Percentiles rank a stretch among this genome's conserved stretches.
phyloP scores from a whole-genome alignment of 1,139 yeast genomes.

The Nakaseomyces bracarensis region DNA sequence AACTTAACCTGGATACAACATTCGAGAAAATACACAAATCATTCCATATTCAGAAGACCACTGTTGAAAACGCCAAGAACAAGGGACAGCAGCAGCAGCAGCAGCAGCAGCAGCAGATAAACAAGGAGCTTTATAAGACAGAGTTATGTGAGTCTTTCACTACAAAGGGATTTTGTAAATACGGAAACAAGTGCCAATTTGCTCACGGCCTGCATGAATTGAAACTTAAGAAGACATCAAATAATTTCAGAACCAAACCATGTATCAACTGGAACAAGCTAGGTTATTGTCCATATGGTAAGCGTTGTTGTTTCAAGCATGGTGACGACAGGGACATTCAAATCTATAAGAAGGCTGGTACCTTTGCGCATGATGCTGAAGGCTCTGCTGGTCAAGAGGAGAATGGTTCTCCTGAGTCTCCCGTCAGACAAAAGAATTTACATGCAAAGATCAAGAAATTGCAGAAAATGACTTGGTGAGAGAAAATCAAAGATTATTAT shows the following conservation, averaged over 20 bases:
- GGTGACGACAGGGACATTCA: slow-evolving; percentile 37
- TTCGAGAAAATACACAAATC: slow-evolving; percentile 5
- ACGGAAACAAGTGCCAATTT: slow-evolving; percentile 87
- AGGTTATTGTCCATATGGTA: slow-evolving; percentile 83
- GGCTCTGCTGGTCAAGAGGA: slow-evolving; percentile 2
- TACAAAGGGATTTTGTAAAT: slow-evolving; percentile 71
- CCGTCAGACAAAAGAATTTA: slow-evolving; percentile 3
- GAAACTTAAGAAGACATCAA: slow-evolving; percentile 63
- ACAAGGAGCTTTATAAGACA: slow-evolving; percentile 76
- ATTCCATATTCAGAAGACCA: slow-evolving; percentile 12
- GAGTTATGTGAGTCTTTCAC: slow-evolving; percentile 78
- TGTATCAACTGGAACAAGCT: slow-evolving; percentile 81
- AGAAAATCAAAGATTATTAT: too few species aligned
- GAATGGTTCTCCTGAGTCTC: background rate
- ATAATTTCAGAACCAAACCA: slow-evolving; percentile 86
- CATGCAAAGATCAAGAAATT: slow-evolving; percentile 3
- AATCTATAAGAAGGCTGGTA: slow-evolving; percentile 17
- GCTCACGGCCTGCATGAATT: slow-evolving; percentile 83
- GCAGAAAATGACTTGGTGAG: slow-evolving; percentile 7
- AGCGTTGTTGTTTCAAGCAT: slow-evolving; percentile 86
- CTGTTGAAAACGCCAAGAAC: too few species aligned
- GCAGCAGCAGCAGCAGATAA: slow-evolving; percentile 33
- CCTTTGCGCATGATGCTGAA: background rate
- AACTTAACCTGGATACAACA: slow-evolving; percentile 7
- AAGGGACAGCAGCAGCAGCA: slow-evolving; percentile 5